Base-by-base conservation (phyloP, 306 rosid species). In the Cicer bijugum region DNA sequence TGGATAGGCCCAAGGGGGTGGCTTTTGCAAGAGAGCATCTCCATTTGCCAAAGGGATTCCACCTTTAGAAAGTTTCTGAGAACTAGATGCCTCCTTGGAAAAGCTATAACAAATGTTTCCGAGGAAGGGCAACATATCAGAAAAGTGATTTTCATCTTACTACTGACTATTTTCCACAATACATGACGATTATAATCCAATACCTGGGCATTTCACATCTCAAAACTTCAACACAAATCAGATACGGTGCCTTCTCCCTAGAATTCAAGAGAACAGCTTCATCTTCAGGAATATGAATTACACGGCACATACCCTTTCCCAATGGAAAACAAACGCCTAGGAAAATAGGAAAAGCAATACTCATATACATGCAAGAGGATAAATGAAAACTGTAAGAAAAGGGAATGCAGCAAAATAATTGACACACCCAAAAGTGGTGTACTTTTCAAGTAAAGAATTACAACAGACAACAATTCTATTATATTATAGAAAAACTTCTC, bases 1-100 rank as follows among this genome's bases (percentile, higher is more conserved):
- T 71, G 98, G 98, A 84, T 89, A 93, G 9, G 98, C 98, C 98
- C 98, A 93, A 39, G 96, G 92, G 48, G 98, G 98, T 72, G 98
- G 98, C 71, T 88, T 93, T 50, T 77, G 89, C 82, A 93, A 78
- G 69, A 91, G 70, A 50, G 90, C 98, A 68, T 93, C 97, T 75
- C 98, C 97, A 88, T 87, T 90, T 56, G 97, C 98, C 73, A 93
- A 87, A 66, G 98, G 98, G 79, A 93, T 93, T 67, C 98, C 98
- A 76, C 88, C 98, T 77, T 86, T 86, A 53, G 93, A 91, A 80
- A 89, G 91, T 82, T 91, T 88, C 67, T 86, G 96, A 71, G 88
- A 83, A 78, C 84, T 79, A 37, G 89, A 85, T 77, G 86, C 61
- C 75, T 93, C 97, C 88, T 83, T 91, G 48, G 85, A 62, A 83